Conservation (phyloP, 2,329 filamentous ascomycete genomes). For the Fusarium miscanthi region DNA sequence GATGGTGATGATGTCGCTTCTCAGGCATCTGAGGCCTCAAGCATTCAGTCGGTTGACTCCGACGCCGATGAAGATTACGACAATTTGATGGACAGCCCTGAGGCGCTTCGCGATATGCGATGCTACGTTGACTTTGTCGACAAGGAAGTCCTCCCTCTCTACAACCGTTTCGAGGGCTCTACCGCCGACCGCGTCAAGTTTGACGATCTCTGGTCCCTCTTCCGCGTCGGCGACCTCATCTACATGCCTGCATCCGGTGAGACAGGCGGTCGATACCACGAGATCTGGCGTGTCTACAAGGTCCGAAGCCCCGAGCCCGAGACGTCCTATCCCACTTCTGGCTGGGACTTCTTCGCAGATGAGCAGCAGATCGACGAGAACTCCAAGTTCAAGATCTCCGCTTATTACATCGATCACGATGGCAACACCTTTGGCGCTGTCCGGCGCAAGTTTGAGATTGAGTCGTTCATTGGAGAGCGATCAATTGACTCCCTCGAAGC, state of each 20-base stretch:
- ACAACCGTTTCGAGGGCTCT: slow-evolving; percentile 45
- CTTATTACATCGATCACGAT: slow-evolving; percentile 58
- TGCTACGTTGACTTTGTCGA: slow-evolving; percentile 59
- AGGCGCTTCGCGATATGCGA: slow-evolving; percentile 55
- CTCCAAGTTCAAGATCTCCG: slow-evolving; percentile 50
- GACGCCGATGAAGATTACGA: slow-evolving; percentile 52
- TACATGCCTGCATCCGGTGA: slow-evolving; percentile 53
- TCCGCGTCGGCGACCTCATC: slow-evolving; percentile 54
- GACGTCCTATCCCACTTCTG: slow-evolving; percentile 43
- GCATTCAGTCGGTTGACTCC: slow-evolving; percentile 45
- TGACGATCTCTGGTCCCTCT: slow-evolving; percentile 57
- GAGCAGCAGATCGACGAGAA: slow-evolving; percentile 47
- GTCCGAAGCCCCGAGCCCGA: slow-evolving; percentile 48
- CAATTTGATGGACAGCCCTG: slow-evolving; percentile 52
- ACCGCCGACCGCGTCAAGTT: slow-evolving; percentile 50
- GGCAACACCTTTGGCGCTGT: slow-evolving; percentile 54
- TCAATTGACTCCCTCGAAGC: slow-evolving; percentile 52
- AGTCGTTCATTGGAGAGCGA: slow-evolving; percentile 52
- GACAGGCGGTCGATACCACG: slow-evolving; percentile 52
- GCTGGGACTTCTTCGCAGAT: slow-evolving; percentile 53
- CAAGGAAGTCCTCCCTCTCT: slow-evolving; percentile 54
- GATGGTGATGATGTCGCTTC: slow-evolving; percentile 49
- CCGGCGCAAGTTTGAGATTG: slow-evolving; percentile 51
- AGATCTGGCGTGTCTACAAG: slow-evolving; percentile 54
- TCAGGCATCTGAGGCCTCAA: slow-evolving; percentile 40